Conservation (phyloP, 768 basidiomycete species). For the Pleurotus cornucopiae region DNA sequence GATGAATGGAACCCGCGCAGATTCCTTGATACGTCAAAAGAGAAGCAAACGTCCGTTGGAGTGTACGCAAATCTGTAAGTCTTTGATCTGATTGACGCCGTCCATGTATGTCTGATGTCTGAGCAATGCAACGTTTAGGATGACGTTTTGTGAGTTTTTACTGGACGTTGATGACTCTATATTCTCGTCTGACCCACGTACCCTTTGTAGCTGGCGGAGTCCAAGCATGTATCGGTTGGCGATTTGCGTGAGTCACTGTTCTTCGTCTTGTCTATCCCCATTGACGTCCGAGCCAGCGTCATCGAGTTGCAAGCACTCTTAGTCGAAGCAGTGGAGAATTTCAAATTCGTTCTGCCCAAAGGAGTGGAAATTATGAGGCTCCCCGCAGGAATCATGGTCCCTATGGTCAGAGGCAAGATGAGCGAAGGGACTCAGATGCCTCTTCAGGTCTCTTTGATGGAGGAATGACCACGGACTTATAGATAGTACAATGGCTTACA, state of each 20-base stretch:
- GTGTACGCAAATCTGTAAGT: slow-evolving; percentile 24
- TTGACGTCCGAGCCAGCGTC: slow-evolving; percentile 12
- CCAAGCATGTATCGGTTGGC: slow-evolving; percentile 13
- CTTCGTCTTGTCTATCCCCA: slow-evolving; percentile 14
- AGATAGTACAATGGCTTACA: slow-evolving; percentile 8
- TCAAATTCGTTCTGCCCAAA: slow-evolving; percentile 31
- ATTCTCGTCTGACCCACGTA: not conserved
- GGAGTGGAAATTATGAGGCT: slow-evolving; percentile 25
- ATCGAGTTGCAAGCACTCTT: slow-evolving; percentile 38
- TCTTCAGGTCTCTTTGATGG: slow-evolving; percentile 19
- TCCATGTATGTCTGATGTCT: not conserved
- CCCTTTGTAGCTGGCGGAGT: slow-evolving; percentile 4
- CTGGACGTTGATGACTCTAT: not conserved
- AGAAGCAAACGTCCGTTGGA: slow-evolving; percentile 16
- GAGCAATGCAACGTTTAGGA: not conserved
- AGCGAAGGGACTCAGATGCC: slow-evolving; percentile 27
- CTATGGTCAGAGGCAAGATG: slow-evolving; percentile 24
- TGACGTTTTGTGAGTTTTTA: not conserved
- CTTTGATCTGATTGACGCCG: too few relatives aligned
- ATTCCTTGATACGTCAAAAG: slow-evolving; percentile 10
- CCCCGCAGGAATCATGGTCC: slow-evolving; percentile 25
- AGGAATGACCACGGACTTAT: slow-evolving; percentile 6
- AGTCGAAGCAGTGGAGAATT: slow-evolving; percentile 31
- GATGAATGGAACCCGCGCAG: slow-evolving; percentile 17
- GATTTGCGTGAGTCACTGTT: slow-evolving; percentile 11